These are phyloP conservation scores for Pyrenochaeta sp. DNA, from an alignment of 2,329 filamentous ascomycete genomes.

Conservation along the genomic window DNA sequence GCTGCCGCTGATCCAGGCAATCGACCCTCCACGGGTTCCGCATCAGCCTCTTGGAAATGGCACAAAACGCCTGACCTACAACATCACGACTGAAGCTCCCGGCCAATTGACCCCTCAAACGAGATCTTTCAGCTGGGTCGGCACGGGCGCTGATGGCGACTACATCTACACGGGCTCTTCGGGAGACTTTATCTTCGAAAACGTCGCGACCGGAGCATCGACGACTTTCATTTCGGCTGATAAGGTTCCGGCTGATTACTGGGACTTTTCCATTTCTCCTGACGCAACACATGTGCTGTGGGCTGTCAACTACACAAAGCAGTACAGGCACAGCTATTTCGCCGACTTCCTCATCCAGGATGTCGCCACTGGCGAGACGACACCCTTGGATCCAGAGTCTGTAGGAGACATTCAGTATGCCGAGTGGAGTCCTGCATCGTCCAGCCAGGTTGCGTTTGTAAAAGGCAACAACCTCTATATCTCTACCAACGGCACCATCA, in stretches of 20 bases:
- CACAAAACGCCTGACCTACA: conserved; percentile 65
- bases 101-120: conserved; percentile 52
- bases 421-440: conserved; percentile 62
- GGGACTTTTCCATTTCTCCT: conserved; percentile 68
- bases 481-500: conserved; percentile 61
- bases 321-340: conserved; percentile 73
- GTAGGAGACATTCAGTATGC: conserved; percentile 73
- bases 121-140: conserved; percentile 63
- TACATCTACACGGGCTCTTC: conserved; percentile 63
- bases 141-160: conserved; percentile 66
- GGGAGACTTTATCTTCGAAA: conserved; percentile 66
- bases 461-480: conserved; percentile 71
- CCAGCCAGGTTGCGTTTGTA: conserved; percentile 70
- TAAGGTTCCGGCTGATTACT: conserved; percentile 62
- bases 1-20: conserved; percentile 39
- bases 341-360: conserved; percentile 72
- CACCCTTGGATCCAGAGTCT: conserved; percentile 66
- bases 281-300: conserved; percentile 67
- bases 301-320: conserved; percentile 71
- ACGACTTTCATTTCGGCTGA: conserved; percentile 66
- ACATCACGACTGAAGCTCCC: conserved; percentile 62
- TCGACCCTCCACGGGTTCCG: conserved; percentile 62
- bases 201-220: conserved; percentile 65
- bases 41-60: conserved; percentile 65
- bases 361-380: conserved; percentile 62